Evolutionary conservation across 106 monocot species (phyloP).

Genomic region (Acorus calamus): DNA sequence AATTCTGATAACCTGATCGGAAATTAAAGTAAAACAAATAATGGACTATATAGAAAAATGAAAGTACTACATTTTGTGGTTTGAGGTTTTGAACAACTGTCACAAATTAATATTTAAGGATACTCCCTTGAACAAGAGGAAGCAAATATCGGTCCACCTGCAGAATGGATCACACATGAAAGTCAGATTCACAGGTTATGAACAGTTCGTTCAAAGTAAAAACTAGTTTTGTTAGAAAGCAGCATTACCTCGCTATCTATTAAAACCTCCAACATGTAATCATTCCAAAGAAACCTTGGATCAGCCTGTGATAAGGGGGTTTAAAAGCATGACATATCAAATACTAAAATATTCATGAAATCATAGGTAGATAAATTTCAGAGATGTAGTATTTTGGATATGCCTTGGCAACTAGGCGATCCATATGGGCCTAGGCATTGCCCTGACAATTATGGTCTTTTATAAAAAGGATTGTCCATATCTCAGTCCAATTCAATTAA

Average conservation of each 20-base stretch:
- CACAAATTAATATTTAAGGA: slow-evolving; percentile 28
- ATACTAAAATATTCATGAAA: too few species aligned
- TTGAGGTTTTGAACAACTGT: too few species aligned
- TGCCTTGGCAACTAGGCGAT: too few species aligned
- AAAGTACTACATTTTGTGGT: too few species aligned
- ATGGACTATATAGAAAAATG: background rate
- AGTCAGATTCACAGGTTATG: too few species aligned
- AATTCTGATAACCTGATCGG: slow-evolving; percentile 65
- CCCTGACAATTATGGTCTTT: too few species aligned
- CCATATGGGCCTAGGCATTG: too few species aligned
- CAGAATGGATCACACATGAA: slow-evolving; percentile 6
- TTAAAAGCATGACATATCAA: too few species aligned
- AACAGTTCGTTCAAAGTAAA: background rate
- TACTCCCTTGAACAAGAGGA: slow-evolving; percentile 94
- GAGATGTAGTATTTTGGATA: too few species aligned
- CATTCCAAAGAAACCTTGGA: slow-evolving; percentile 89
- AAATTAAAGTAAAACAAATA: slow-evolving; percentile 36
- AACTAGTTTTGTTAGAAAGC: slow-evolving; percentile 8
- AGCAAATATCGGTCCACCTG: slow-evolving; percentile 76
- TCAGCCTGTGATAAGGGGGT: slow-evolving; percentile 48
- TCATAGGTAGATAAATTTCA: too few species aligned
- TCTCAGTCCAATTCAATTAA: too few species aligned
- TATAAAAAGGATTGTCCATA: too few species aligned
- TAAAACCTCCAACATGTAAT: slow-evolving; percentile 80
- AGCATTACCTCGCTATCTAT: slow-evolving; percentile 71